Conservation (phyloP, 495 filamentous ascomycete genomes). For the Xylaria cubensis region DNA sequence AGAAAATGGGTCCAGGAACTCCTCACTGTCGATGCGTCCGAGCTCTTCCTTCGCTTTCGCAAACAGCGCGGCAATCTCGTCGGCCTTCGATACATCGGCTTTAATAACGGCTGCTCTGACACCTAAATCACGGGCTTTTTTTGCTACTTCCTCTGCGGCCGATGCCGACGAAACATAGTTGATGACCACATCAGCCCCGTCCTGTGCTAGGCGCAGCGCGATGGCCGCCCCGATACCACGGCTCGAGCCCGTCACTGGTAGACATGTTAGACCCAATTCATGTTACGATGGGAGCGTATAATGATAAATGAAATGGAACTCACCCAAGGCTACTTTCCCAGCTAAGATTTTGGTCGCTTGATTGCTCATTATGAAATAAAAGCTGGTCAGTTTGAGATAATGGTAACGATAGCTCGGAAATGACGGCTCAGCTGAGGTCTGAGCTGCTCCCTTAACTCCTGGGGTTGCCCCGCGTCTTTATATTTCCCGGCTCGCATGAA, state of each 20-base stretch:
- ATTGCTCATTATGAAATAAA: conserved; percentile 6
- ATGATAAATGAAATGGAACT: not conserved
- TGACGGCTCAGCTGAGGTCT: no score
- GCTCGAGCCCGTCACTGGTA: conserved; percentile 65
- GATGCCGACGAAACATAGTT: conserved; percentile 71
- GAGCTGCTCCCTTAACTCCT: not conserved
- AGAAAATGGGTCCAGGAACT: no score
- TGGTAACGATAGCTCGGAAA: not conserved
- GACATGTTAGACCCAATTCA: not conserved
- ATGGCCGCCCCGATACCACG: conserved; percentile 74
- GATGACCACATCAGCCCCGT: conserved; percentile 70
- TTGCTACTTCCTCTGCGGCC: conserved; percentile 65
- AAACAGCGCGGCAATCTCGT: conserved; percentile 69
- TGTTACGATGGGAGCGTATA: not conserved
- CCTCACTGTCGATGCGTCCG: conserved; percentile 63
- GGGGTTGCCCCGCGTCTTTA: not conserved
- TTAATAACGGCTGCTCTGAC: conserved; percentile 69
- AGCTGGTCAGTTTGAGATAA: conserved; percentile 36
- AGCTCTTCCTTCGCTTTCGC: conserved; percentile 64
- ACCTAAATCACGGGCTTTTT: conserved; percentile 59
- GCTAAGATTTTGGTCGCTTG: conserved; percentile 2
- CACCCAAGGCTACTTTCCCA: conserved; percentile 20
- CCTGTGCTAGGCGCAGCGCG: conserved; percentile 71
- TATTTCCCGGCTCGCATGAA: not conserved
- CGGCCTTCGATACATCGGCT: conserved; percentile 70